Conservation (phyloP, 768 basidiomycete species). For the Hebeloma cylindrosporum region DNA sequence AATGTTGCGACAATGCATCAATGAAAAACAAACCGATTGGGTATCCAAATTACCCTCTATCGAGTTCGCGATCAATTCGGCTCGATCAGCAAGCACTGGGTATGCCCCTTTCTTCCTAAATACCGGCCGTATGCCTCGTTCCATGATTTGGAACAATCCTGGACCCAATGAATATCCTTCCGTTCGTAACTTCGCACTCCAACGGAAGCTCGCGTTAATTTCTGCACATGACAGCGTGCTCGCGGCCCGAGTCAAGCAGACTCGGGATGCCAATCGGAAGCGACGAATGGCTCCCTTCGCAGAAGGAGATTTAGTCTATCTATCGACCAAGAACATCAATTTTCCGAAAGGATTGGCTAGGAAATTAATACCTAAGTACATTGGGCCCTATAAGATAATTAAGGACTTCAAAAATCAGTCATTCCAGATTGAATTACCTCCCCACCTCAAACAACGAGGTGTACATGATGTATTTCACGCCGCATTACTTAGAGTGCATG, state of each 20-base stretch:
- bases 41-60: conserved; percentile 25
- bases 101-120: conserved; percentile 30
- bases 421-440: conserved; percentile 14
- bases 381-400: conserved; percentile 21
- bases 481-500: conserved; percentile 27
- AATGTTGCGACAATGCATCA: conserved; percentile 24
- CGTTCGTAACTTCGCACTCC: conserved; percentile 19
- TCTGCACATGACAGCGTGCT: conserved; percentile 36
- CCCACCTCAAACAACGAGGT: conserved; percentile 19
- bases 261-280: conserved; percentile 26
- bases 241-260: conserved; percentile 30
- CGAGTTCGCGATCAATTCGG: conserved; percentile 23
- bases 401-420: conserved; percentile 19
- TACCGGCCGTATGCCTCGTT: conserved; percentile 17
- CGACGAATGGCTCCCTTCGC: conserved; percentile 16
- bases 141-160: conserved; percentile 22
- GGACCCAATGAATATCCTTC: conserved; percentile 16
- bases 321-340: conserved; percentile 20
- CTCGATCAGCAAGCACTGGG: conserved; percentile 21
- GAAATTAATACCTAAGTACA: conserved; percentile 25
- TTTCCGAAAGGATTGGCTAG: conserved; percentile 21
- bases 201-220: conserved; percentile 24
- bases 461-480: conserved; percentile 29
- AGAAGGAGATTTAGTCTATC: conserved; percentile 19
- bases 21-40: conserved; percentile 33